Conservation (phyloP, 495 filamentous ascomycete species). For the Talaromyces liani region DNA sequence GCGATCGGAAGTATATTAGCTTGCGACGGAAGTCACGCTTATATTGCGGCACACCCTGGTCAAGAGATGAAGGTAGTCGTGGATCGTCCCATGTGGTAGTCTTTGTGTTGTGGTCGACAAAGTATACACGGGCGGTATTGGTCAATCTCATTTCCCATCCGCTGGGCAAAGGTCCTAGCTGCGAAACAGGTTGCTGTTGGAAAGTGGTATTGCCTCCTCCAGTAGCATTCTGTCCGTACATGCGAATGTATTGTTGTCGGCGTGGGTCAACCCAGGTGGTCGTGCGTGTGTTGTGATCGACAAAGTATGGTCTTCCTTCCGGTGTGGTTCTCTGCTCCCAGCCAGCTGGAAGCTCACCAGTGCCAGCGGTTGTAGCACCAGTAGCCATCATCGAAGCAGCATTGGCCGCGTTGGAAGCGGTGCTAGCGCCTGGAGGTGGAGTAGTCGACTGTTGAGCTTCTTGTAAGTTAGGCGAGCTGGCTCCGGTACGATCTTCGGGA, state of each 20-base stretch:
- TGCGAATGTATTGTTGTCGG: constrained; percentile 94
- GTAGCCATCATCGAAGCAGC: constrained; percentile 87
- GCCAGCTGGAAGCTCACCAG: constrained; percentile 87
- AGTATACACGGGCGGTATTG: constrained; percentile 95
- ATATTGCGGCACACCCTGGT: constrained; percentile 98
- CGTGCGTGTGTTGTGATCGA: constrained; percentile 98
- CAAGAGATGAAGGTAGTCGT: constrained; percentile 85
- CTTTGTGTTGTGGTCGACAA: constrained; percentile 99
- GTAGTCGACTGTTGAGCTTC: constrained; percentile 52
- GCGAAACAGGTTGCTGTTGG: constrained; percentile 95
- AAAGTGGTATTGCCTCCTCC: constrained; percentile 72
- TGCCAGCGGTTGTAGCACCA: constrained; percentile 88
- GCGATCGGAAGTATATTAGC: constrained; percentile 97
- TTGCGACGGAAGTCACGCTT: constrained; percentile 98
- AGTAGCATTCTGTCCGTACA: constrained; percentile 79
- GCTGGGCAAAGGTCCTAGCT: constrained; percentile 91
- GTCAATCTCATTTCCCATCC: constrained; percentile 99
- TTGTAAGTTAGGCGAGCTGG: constrained; percentile 77
- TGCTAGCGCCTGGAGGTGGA: constrained; percentile 34
- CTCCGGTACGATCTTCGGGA: constrained; percentile 90
- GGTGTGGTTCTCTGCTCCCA: constrained; percentile 97
- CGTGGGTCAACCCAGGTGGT: constrained; percentile 99
- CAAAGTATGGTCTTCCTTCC: constrained; percentile 92
- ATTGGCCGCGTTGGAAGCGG: constrained; percentile 44
- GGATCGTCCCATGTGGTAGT: constrained; percentile 99